Base-by-base conservation (phyloP, 2,329 filamentous ascomycete species). In the Scedosporium apiospermum region DNA sequence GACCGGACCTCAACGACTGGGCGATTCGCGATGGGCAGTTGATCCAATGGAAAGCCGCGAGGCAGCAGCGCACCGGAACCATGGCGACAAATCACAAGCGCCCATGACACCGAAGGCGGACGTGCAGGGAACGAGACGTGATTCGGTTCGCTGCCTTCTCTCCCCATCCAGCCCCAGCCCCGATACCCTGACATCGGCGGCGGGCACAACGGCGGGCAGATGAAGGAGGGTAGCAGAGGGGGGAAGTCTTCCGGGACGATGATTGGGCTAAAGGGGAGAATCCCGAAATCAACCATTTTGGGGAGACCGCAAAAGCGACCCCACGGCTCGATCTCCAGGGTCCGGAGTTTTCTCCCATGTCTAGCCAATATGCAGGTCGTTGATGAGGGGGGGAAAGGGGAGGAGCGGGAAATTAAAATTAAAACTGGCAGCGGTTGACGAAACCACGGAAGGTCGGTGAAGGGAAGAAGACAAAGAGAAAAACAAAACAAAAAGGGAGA, bases 51-150 rank as follows among this genome's bases (percentile, higher is more conserved):
- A 42, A 59, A 18, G 30, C 4, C 44, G 57, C 57, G 57, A 18
- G 57, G 57, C 27, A 41, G 6, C 14, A 16, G 27, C n/a, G 49
- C 60, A 58, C 60, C 60, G 49, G 23, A 1, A 14, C 12, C 6
- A 18, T 41, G 60, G 60, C 46, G 60, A 62, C 60, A 57, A 62
- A 62, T 62, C 60, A 62, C 21, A 57, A 38, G 14, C 38, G 14
- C 12, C 14, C 34, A 55, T 61, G 27, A 14, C 49, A 61, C 60
- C 60, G 60, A 61, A 62, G 51, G 51, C 12, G 51, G 51, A 10
- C 51, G 23, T 23, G 51, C 23, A 38, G 38, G 57, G n/a, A 59
- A 44, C 30, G 16, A 27, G n/a, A n/a, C 16, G 30, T 42, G 57
- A 59, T 59, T 46, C 34, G 38, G 30, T n/a, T 58, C n/a, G n/a